These are phyloP conservation scores for sorghum (Sorghum bicolor) DNA, from an alignment of 176 grass and related monocot genomes.

Conservation along the genomic window DNA sequence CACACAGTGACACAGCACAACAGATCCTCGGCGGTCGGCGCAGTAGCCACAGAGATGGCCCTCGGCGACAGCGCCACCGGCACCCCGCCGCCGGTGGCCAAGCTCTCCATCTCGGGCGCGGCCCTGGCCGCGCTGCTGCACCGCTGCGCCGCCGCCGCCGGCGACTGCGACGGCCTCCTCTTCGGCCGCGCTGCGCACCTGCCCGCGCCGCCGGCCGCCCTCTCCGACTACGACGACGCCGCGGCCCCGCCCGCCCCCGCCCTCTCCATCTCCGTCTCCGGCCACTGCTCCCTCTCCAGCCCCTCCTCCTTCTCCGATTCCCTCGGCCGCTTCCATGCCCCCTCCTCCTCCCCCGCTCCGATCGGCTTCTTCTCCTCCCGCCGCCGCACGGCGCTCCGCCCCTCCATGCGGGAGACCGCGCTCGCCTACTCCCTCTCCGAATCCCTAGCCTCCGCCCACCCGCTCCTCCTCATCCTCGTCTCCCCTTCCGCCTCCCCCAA, in stretches of 20 bases:
- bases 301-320: conserved; percentile 41
- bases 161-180: conserved; percentile 62
- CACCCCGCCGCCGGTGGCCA: conserved; percentile 7
- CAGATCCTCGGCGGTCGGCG: not conserved
- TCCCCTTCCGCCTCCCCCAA: conserved; percentile 9
- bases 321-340: conserved; percentile 35
- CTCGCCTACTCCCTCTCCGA: conserved; percentile 40
- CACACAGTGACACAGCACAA: not conserved
- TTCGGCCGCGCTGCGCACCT: conserved; percentile 36
- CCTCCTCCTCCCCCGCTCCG: not conserved
- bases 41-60: conserved; percentile 14
- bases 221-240: conserved; percentile 40
- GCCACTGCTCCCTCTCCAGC: conserved; percentile 38
- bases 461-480: conserved; percentile 29
- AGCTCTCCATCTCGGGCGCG: conserved; percentile 62
- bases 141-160: conserved; percentile 38
- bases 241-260: not conserved
- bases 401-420: conserved; percentile 55
- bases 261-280: conserved; percentile 45
- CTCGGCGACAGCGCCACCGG: not conserved
- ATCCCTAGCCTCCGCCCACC: conserved; percentile 22
- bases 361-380: conserved; percentile 75
- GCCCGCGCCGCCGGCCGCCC: conserved; percentile 28
- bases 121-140: conserved; percentile 63
- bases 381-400: conserved; percentile 45